Conservation (phyloP, 805 yeast genomes). For the Starmerella vaccinii region DNA sequence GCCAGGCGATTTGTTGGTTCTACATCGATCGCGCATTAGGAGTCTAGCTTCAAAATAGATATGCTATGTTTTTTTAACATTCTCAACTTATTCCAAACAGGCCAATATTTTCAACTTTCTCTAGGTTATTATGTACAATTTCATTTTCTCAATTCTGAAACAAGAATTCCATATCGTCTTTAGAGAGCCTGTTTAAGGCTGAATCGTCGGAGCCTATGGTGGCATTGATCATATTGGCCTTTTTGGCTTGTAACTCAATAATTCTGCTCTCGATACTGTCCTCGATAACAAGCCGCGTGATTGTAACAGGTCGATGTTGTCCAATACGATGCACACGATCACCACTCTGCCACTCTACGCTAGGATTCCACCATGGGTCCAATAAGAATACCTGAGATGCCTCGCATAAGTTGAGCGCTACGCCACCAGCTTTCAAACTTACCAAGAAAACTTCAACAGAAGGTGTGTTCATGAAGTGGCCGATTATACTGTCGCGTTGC, state of each 20-base stretch:
- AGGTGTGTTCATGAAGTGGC: constrained; percentile 85
- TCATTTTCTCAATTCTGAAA: constrained; percentile 60
- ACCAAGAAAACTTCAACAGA: constrained; percentile 89
- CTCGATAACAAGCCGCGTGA: constrained; percentile 86
- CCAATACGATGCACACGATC: constrained; percentile 98
- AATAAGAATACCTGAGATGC: constrained; percentile 91
- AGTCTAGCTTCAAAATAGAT: no score
- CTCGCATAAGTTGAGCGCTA: constrained; percentile 89
- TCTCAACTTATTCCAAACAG: no score
- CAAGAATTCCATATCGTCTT: constrained; percentile 89
- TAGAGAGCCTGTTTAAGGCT: constrained; percentile 79
- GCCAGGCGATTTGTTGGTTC: no score
- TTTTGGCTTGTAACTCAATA: constrained; percentile 90
- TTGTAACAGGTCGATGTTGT: constrained; percentile 85
- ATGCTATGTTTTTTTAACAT: no score
- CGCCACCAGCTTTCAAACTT: constrained; percentile 97
- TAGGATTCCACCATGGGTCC: constrained; percentile 99
- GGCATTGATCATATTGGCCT: constrained; percentile 96
- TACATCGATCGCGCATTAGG: no score
- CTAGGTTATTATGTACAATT: no score
- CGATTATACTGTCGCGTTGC: constrained; percentile 85
- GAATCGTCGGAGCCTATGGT: constrained; percentile 87
- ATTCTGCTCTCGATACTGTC: constrained; percentile 95
- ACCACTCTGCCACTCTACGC: constrained; percentile 96
- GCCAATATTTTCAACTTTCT: background rate